phyloP scores from a whole-genome alignment of 768 basidiomycete genomes.

The Terana coerulea region DNA sequence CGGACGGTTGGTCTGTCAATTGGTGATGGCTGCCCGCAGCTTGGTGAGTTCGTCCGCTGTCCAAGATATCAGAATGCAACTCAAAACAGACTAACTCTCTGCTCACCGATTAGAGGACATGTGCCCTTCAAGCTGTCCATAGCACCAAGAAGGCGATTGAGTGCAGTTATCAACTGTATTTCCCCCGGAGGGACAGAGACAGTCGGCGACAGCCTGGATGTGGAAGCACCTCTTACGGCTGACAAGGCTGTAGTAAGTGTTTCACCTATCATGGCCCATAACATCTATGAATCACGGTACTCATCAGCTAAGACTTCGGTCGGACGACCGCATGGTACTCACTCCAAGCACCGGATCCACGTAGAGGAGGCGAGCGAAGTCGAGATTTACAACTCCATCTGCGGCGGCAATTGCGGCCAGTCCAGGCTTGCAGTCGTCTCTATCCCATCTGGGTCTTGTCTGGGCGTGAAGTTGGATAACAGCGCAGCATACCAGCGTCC shows the following conservation, averaged over 20 bases:
- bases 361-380: slow-evolving; percentile 10
- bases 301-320: neutral
- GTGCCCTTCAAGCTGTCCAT: slow-evolving; percentile 8
- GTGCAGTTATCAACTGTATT: slow-evolving; percentile 4
- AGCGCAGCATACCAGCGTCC: slow-evolving; percentile 25
- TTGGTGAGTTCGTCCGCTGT: slow-evolving; percentile 9
- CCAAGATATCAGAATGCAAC: neutral
- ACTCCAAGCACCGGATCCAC: slow-evolving; percentile 24
- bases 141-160: slow-evolving; percentile 9
- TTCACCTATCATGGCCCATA: slow-evolving; percentile 8
- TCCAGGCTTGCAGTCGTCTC: slow-evolving; percentile 16
- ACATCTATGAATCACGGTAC: neutral
- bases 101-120: slow-evolving; percentile 7
- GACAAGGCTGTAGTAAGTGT: slow-evolving; percentile 6
- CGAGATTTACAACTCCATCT: slow-evolving; percentile 9
- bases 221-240: neutral
- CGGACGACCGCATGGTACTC: neutral
- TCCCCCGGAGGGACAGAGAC: slow-evolving; percentile 5
- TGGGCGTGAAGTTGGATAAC: slow-evolving; percentile 29
- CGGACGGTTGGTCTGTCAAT: no score
- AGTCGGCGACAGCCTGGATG: neutral
- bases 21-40: slow-evolving; percentile 3
- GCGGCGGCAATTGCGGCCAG: slow-evolving; percentile 21
- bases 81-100: neutral
- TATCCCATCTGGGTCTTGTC: slow-evolving; percentile 5